Base-by-base conservation (phyloP, 768 basidiomycete species). In the Pholiota microspora region DNA sequence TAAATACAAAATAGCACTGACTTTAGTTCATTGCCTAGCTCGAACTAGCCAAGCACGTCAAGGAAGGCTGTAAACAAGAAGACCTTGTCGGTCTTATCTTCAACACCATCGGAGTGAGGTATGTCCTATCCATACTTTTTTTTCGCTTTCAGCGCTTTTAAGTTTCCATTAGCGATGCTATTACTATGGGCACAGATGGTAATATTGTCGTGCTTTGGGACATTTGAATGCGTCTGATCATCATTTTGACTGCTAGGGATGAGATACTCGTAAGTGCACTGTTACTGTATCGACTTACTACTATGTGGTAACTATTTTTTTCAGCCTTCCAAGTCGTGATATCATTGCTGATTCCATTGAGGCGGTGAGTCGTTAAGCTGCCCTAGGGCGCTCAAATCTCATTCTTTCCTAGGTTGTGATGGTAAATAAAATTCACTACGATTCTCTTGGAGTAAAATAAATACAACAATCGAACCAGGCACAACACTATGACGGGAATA, bases 341-440 rank as follows among this genome's bases (percentile, higher is more conserved):
- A 70, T 94, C 48, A 95, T 95, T 54, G 92, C 93, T 13, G 92
- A 94, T 64, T 92, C 91, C 12, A 85, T 94, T 55, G 92, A 94
- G 74, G 83, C 89, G 48, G 88, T 89, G 68, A 58, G 77, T 34
- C 12, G 6, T 57, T 49, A 7, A 15, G 10, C 10, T 49, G 21
- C 15, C 18, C n/a, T 6, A 18, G 47, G 3, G 13, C 49, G 52
- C 7, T 49, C 29, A 54, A 56, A 38, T 59, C 46, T 36, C 27
- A 21, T n/a, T 8, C 16, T 0, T 35, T 7, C 29, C 25, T 59
- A 85, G 80, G 83, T 86, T 53, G 77, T 82, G 35, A 74, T 83
- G 77, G 85, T 84, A 59, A 54, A 70, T 44, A 2, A 2, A 42
- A 13, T 31, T 4, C 23, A 8, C 13, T 38, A 29, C 24, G 15